Base-by-base conservation (phyloP, 139 green algal species). In the Pleodorina starrii region DNA sequence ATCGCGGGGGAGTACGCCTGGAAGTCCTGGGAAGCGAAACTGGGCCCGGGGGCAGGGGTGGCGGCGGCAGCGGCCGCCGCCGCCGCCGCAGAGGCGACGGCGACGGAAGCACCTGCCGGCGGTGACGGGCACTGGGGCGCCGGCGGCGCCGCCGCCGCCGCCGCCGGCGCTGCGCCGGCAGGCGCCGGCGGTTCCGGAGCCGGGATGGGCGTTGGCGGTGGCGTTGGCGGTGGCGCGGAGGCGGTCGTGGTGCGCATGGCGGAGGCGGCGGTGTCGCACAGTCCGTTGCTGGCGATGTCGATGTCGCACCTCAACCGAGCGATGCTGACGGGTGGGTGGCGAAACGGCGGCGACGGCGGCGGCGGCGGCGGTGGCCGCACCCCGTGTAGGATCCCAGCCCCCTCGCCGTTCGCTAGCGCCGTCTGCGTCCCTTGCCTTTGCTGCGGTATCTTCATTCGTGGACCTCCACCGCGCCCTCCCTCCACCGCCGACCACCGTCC, bases 241-340 rank as follows among this genome's bases (percentile, higher is more conserved):
- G 57, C 42, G 2, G 59, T 83, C 69, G 84, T 88, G 72, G 79
- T 85, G 75, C 89, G 90, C 44, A 50, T 95, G 50, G 89, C 92
- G 16, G 75, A 92, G 63, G 91, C 89, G 27, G 92, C 86, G 1
- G 81, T 90, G 27, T 42, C 12, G 54, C 68, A 85, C 12, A 93
- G 90, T 72, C 92, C 93, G 16, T 38, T 94, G 57, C 89, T 95
- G 54, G 73, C 84, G 19, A 23, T 89, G 79, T 54, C 85, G 1
- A 84, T 94, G 27, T 23, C 89, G 29, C 89, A 94, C 43, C 88
- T 95, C 83, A 92, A 94, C 66, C 59, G 90, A 11, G 69, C 59
- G 5, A 38, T 92, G 66, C 76, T 94, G 46, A 89, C 78, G n/a
- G 69, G 92, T 93, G 68, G 40, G 90, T 50, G 54, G 42, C 12